Percentiles rank a stretch among this genome's conserved stretches.
Conservation (phyloP, 352 stramenopile species). For the Pythium apleroticum region DNA sequence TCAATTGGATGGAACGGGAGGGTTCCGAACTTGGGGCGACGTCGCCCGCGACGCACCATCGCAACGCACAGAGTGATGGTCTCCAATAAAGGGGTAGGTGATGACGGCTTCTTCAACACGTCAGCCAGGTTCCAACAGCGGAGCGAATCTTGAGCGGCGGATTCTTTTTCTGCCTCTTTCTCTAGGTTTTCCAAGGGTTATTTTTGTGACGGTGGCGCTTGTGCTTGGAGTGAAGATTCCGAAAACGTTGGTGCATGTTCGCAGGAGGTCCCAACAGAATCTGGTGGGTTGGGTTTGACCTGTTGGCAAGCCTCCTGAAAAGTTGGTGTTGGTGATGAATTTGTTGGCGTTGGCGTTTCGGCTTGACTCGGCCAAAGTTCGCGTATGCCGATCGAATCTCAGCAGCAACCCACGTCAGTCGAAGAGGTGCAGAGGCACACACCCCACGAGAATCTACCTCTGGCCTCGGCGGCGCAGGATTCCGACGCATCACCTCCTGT, state of each 20-base stretch:
- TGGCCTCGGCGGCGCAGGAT: background rate
- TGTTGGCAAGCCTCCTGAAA: background rate
- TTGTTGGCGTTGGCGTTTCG: constrained; percentile 1
- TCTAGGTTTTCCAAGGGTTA: background rate
- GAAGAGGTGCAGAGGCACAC: background rate
- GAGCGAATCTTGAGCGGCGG: constrained; percentile 21
- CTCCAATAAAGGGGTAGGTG: constrained; percentile 4
- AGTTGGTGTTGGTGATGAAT: background rate
- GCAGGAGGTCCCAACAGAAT: background rate
- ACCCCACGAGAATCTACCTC: background rate
- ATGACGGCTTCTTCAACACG: constrained; percentile 4
- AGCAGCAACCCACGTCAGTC: background rate
- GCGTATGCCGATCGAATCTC: background rate
- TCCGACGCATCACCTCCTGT: background rate
- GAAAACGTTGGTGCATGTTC: background rate
- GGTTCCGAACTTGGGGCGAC: constrained; percentile 28
- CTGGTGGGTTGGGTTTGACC: background rate
- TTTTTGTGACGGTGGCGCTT: background rate
- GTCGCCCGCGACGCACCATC: background rate
- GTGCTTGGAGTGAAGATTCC: background rate
- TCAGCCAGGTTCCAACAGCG: background rate
- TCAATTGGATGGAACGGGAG: constrained; percentile 21
- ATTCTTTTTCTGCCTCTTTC: constrained; percentile 22
- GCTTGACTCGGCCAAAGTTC: background rate
- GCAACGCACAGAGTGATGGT: constrained; percentile 18